A percentile compares a stretch with the other conserved stretches of the same genome.
These are phyloP conservation scores for Pseudozyma tsukubaensis DNA, from an alignment of 1,284 basidiomycete genomes.

Conservation along the genomic window DNA sequence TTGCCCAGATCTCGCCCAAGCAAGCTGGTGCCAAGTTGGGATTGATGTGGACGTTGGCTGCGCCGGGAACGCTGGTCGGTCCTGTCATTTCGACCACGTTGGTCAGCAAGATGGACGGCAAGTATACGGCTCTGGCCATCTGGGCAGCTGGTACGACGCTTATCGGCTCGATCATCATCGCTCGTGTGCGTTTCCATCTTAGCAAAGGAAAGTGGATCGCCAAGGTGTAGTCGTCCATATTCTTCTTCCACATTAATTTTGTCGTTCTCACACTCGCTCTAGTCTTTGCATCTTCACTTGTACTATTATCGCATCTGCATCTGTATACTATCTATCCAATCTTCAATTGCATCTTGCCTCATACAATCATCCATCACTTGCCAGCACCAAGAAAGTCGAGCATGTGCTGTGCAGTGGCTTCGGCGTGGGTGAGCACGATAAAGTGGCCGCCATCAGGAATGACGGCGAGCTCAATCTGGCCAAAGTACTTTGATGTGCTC, in stretches of 20 bases:
- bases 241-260: not conserved
- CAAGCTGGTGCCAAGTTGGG: conserved; percentile 35
- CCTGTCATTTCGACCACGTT: conserved; percentile 40
- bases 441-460: conserved; percentile 39
- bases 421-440: conserved; percentile 41
- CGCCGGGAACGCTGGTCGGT: conserved; percentile 40
- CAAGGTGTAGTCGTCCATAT: conserved; percentile 19
- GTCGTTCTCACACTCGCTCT: not conserved
- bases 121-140: conserved; percentile 36
- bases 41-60: conserved; percentile 40
- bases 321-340: conserved; percentile 20
- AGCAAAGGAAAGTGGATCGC: conserved; percentile 25
- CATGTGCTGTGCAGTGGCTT: conserved; percentile 40
- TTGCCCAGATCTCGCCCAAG: conserved; percentile 30
- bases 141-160: conserved; percentile 39
- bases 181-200: conserved; percentile 29
- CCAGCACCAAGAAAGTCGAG: conserved; percentile 40
- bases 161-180: conserved; percentile 31
- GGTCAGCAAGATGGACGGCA: conserved; percentile 28
- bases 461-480: conserved; percentile 41
- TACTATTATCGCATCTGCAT: conserved; percentile 9
- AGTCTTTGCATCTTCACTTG: conserved; percentile 4
- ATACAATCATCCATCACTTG: conserved; percentile 1
- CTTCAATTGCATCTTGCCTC: conserved; percentile 6
- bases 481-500: conserved; percentile 50